Percentiles rank a stretch among this genome's conserved stretches.
These are phyloP conservation scores for Elsinoe fawcettii DNA, from an alignment of 2,329 filamentous ascomycete species.

Conservation along the genomic window DNA sequence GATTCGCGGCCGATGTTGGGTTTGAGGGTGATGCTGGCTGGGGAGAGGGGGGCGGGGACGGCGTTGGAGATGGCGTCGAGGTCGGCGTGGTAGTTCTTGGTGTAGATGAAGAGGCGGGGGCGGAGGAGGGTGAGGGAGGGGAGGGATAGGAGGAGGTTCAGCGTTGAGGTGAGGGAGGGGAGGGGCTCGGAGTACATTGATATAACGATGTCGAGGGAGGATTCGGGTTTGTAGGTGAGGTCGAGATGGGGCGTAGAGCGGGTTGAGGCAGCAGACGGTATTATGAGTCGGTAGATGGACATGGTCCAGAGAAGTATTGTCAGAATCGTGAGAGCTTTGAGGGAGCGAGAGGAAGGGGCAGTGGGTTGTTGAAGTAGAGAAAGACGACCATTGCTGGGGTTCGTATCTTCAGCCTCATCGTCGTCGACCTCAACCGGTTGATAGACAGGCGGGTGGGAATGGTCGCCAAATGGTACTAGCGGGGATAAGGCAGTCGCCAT, in stretches of 20 bases:
- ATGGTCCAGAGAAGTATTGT: neutral
- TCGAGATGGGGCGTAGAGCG: conserved; percentile 20
- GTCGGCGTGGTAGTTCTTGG: conserved; percentile 27
- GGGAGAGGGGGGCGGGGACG: conserved; percentile 23
- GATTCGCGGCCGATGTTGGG: conserved; percentile 40
- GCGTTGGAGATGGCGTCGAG: conserved; percentile 20
- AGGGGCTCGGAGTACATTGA: conserved; percentile 33
- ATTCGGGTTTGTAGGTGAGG: conserved; percentile 21
- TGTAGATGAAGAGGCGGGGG: conserved; percentile 27
- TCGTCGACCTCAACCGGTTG: neutral
- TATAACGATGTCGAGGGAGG: conserved; percentile 29
- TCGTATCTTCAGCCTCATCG: neutral
- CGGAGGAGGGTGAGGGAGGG: conserved; percentile 19
- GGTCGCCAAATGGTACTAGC: neutral
- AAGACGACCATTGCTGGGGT: neutral
- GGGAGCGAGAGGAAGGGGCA: neutral
- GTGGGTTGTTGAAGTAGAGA: neutral
- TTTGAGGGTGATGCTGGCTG: conserved; percentile 21
- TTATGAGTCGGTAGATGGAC: neutral
- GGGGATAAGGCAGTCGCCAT: neutral
- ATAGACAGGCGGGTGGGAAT: neutral
- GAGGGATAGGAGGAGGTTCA: conserved; percentile 22
- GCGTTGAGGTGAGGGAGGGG: conserved; percentile 23
- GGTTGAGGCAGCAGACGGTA: neutral
- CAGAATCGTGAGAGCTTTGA: neutral